Evolutionary conservation across 1,284 basidiomycete genomes (phyloP), one percentile per base, ranked within the genome.

Genomic region (Ustilago loliicola): DNA sequence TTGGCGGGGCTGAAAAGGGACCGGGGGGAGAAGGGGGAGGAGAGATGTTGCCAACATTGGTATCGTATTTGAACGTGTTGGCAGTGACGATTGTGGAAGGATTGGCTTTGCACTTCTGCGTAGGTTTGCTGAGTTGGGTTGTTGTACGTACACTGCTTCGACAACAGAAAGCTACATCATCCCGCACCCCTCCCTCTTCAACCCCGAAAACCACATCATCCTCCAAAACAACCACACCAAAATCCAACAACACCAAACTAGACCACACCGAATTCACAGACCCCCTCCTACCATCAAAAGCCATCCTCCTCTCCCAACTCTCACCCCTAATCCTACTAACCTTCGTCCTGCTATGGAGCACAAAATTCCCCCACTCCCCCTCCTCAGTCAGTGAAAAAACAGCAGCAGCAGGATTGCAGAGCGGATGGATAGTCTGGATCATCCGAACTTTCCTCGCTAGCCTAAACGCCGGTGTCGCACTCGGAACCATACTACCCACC

Each of bases 271-370:
- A 38, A 19, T 38, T 25, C 30, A 61, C 38, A n/a, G 51, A 53
- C 54, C 63, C 63, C 1, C 19, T 59, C 1, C 89, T 94, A 40
- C 90, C 95, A 40, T 91, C 93, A 1, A 89, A 96, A 19, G 92
- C 92, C 3, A 88, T 96, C 4, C 89, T 96, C 71, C 95, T 95
- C 84, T 94, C 94, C 0, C 94, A 94, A 1, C 88, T 96, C 38
- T 92, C 93, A 1, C 96, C 96, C 77, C 89, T 94, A 10, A 92
- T 95, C 83, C 89, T 96, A 4, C 90, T 95, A 25, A 91, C 94
- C 74, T 88, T 94, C 19, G 90, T 96, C 19, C 91, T 93, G 0
- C 91, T 96, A 71, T 96, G 94, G 94, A 90, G 89, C 30, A 90
- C 68, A 19, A 69, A 69, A 32, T 70, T 77, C 54, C 70, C 77